phyloP scores from a whole-genome alignment of 352 stramenopile genomes.

The Phytophthora rubi region DNA sequence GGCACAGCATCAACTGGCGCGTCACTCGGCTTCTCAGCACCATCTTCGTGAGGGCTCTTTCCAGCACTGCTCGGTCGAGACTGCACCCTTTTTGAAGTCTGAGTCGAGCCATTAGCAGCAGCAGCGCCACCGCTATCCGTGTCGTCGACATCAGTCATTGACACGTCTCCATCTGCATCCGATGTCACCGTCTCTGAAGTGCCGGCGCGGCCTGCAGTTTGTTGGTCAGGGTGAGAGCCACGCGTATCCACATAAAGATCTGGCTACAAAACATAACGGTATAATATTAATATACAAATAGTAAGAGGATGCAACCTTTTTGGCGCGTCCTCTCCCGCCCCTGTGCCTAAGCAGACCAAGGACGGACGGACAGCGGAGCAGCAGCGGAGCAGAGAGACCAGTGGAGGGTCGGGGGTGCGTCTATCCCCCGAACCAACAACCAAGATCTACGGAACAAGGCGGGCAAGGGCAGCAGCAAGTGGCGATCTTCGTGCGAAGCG shows the following conservation, averaged over 20 bases:
- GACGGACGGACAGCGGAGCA: too few relatives aligned
- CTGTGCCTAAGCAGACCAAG: too few relatives aligned
- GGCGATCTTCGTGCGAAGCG: too few relatives aligned
- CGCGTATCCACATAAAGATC: conserved; percentile 65
- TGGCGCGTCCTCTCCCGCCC: too few relatives aligned
- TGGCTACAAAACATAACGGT: too few relatives aligned
- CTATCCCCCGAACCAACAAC: too few relatives aligned
- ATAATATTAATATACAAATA: too few relatives aligned
- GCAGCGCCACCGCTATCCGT: conserved; percentile 13
- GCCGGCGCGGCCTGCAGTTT: conserved; percentile 4
- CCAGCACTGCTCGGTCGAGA: conserved; percentile 19
- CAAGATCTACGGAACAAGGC: too few relatives aligned
- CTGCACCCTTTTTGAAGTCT: neutral
- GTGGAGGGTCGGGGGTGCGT: too few relatives aligned
- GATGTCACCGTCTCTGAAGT: conserved; percentile 8
- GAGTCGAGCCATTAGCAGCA: neutral
- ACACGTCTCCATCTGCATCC: conserved; percentile 37
- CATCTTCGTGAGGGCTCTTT: conserved; percentile 28
- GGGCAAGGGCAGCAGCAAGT: too few relatives aligned
- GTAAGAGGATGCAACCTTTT: too few relatives aligned
- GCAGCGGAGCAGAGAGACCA: too few relatives aligned
- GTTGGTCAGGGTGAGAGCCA: conserved; percentile 17
- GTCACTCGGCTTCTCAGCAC: conserved; percentile 9
- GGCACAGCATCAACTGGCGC: neutral
- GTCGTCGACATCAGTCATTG: conserved; percentile 40